These are phyloP conservation scores for Fusarium sp. DNA, from an alignment of 2,329 filamentous ascomycete species.

Conservation along the genomic window DNA sequence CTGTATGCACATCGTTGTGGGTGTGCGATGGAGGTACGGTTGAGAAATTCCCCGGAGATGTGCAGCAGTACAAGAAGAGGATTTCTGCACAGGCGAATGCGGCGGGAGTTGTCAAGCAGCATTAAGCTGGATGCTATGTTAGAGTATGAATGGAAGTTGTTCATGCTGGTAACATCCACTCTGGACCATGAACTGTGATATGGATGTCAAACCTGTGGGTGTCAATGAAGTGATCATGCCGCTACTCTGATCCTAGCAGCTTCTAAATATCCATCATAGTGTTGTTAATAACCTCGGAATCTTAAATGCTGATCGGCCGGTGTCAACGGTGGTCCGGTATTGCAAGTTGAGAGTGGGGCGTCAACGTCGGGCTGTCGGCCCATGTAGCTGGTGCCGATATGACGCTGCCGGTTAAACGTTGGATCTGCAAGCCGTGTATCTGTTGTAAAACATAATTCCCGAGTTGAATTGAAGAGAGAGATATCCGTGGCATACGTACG, in stretches of 20 bases:
- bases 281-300: neutral
- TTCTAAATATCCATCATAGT: neutral
- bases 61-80: conserved; percentile 97
- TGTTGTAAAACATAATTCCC: neutral
- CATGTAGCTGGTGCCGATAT: conserved; percentile 30
- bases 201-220: neutral
- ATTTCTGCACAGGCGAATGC: conserved; percentile 90
- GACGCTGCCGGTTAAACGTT: neutral
- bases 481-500: neutral
- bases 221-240: neutral
- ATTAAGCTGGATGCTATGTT: conserved; percentile 51
- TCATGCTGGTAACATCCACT: neutral
- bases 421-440: neutral
- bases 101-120: conserved; percentile 82
- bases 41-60: conserved; percentile 94
- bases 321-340: conserved; percentile 28
- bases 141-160: neutral
- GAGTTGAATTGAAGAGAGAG: neutral
- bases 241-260: neutral
- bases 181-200: neutral
- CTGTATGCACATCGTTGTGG: conserved; percentile 94
- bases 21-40: conserved; percentile 95
- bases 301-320: conserved; percentile 30
- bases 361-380: conserved; percentile 24
- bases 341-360: conserved; percentile 27